These are phyloP conservation scores for Berkeleyomyces basicola DNA, from an alignment of 2,329 filamentous ascomycete species.

Conservation along the genomic window DNA sequence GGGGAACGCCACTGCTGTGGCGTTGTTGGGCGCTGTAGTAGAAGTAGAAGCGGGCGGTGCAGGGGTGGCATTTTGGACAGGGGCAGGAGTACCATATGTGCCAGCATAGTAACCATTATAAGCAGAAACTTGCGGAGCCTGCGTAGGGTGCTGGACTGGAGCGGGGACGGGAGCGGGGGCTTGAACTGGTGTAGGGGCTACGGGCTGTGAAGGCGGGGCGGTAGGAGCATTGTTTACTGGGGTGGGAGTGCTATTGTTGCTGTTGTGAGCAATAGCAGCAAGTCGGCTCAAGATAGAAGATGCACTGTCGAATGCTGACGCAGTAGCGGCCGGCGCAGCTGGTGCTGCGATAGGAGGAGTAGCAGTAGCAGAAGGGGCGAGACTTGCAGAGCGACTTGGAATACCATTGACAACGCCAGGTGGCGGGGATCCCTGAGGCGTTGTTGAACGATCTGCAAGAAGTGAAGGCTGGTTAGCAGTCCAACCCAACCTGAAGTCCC, in stretches of 20 bases:
- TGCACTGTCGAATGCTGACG: constrained; percentile 27
- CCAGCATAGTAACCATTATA: constrained; percentile 8
- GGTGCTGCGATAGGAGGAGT: constrained; percentile 21
- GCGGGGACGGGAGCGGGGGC: constrained; percentile 20
- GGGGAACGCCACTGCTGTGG: neutral
- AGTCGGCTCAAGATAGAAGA: constrained; percentile 41
- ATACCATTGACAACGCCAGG: constrained; percentile 27
- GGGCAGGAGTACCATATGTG: constrained; percentile 14
- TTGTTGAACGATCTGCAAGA: constrained; percentile 47
- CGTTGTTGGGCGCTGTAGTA: neutral
- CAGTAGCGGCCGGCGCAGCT: constrained; percentile 23
- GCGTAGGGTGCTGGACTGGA: constrained; percentile 14
- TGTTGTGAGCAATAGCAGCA: constrained; percentile 66
- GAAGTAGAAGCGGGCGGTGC: constrained; percentile 18
- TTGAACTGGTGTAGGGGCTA: neutral
- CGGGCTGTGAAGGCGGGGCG: constrained; percentile 16
- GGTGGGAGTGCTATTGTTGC: constrained; percentile 29
- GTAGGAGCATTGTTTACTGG: constrained; percentile 27
- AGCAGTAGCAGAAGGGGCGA: constrained; percentile 19
- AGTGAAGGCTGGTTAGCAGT: constrained; percentile 6
- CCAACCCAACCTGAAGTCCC: neutral
- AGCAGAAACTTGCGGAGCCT: neutral
- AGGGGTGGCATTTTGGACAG: constrained; percentile 15
- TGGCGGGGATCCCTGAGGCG: constrained; percentile 48
- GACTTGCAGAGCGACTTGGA: constrained; percentile 15